Conservation (phyloP, 2,329 filamentous ascomycete species). For the Epichloe amarillans region DNA sequence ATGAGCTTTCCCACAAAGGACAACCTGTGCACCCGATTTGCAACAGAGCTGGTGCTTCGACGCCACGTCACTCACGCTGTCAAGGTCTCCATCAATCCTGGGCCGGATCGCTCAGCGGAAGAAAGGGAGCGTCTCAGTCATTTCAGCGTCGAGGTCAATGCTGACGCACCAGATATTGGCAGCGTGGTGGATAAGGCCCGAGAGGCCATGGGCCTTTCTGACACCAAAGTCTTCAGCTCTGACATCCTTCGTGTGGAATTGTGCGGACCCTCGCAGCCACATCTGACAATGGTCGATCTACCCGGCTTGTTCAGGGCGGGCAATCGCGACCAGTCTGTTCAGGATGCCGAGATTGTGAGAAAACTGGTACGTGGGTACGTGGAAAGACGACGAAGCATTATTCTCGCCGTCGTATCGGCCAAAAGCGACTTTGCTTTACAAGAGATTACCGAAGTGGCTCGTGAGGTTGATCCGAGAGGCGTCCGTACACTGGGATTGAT, state of each 20-base stretch:
- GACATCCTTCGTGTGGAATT: constrained; percentile 36
- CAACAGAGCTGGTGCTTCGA: constrained; percentile 47
- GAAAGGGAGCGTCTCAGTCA: constrained; percentile 11
- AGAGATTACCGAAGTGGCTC: constrained; percentile 18
- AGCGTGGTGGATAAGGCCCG: constrained; percentile 5
- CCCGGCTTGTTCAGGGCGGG: constrained; percentile 39
- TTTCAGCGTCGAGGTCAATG: constrained; percentile 3
- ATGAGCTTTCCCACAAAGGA: constrained; percentile 46
- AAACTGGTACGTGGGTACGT: constrained; percentile 42
- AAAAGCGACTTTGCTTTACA: constrained; percentile 45
- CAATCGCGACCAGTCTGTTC: constrained; percentile 26
- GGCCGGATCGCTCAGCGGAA: constrained; percentile 12
- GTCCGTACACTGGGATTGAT: constrained; percentile 40
- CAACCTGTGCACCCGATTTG: constrained; percentile 47
- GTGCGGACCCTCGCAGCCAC: constrained; percentile 30
- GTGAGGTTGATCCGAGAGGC: constrained; percentile 9
- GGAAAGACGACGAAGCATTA: constrained; percentile 39
- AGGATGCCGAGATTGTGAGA: constrained; percentile 10
- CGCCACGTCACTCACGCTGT: constrained; percentile 22
- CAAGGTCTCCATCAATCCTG: constrained; percentile 19
- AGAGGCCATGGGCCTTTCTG: constrained; percentile 7
- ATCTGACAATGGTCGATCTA: constrained; percentile 46
- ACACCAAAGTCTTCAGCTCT: constrained; percentile 22
- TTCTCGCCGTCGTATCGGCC: constrained; percentile 43
- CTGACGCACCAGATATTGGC: constrained; percentile 3